Evolutionary conservation across 1,139 yeast species (phyloP).

Genomic region (Hyphopichia khmerensis): DNA sequence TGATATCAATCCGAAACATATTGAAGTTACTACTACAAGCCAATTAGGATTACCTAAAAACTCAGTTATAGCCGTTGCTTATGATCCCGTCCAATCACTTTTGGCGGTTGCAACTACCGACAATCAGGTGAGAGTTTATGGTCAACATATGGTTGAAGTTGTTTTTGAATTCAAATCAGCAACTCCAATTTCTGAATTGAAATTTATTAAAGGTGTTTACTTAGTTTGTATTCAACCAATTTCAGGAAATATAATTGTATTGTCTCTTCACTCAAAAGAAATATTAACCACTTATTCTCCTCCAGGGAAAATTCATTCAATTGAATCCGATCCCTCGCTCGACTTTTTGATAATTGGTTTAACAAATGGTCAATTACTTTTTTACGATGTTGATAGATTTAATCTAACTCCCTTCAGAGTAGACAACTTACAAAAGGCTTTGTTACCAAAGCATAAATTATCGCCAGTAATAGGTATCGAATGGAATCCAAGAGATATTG

Average conservation of each 20-base stretch:
- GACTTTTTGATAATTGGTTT: conserved; percentile 87
- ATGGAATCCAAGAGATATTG: conserved; percentile 90
- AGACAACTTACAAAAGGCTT: conserved; percentile 66
- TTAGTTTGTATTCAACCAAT: conserved; percentile 61
- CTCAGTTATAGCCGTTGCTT: conserved; percentile 63
- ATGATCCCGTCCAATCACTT: conserved; percentile 85
- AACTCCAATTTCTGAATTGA: conserved; percentile 53
- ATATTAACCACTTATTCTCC: conserved; percentile 55
- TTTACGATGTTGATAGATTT: conserved; percentile 86
- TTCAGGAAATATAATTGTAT: conserved; percentile 52
- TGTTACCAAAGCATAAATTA: conserved; percentile 48
- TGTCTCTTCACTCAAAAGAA: conserved; percentile 65
- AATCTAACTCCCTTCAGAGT: conserved; percentile 62
- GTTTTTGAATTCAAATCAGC: conserved; percentile 54
- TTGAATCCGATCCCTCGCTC: conserved; percentile 78
- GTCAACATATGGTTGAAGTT: conserved; percentile 80
- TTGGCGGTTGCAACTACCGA: conserved; percentile 74
- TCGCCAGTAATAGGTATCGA: conserved; percentile 66
- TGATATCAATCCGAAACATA: conserved; percentile 35
- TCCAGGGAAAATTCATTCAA: conserved; percentile 65
- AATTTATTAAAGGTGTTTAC: conserved; percentile 78
- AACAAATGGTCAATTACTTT: conserved; percentile 67
- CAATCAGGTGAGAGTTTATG: conserved; percentile 76
- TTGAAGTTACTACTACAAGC: conserved; percentile 32
- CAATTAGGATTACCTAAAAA: conserved; percentile 40